Evolutionary conservation across 805 yeast genomes (phyloP).

Genomic region (Pichia cabralensis): DNA sequence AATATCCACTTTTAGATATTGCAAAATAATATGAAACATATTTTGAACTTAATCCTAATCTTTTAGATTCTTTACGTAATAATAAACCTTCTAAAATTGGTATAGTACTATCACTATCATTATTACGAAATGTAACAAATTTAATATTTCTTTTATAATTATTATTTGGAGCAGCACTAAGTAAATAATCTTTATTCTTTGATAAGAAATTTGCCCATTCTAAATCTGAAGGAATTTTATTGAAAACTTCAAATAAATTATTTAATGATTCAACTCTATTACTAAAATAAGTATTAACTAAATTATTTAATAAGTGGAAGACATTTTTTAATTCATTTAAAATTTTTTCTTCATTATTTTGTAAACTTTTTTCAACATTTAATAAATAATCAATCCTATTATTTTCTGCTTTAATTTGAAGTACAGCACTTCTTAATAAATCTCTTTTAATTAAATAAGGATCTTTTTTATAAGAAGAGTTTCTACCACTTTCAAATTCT

Average conservation of each 20-base stretch:
- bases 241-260: conserved; percentile 24
- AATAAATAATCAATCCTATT: conserved; percentile 34
- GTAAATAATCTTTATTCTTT: conserved; percentile 25
- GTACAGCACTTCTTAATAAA: conserved; percentile 27
- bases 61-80: conserved; percentile 34
- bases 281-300: conserved; percentile 24
- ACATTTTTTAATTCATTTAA: conserved; percentile 32
- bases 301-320: conserved; percentile 22
- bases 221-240: conserved; percentile 26
- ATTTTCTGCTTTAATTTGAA: conserved; percentile 38
- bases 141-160: conserved; percentile 28
- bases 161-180: conserved; percentile 16
- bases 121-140: conserved; percentile 29
- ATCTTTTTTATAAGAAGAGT: conserved; percentile 26
- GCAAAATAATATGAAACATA: conserved; percentile 38
- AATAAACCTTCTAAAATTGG: conserved; percentile 41
- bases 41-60: conserved; percentile 26
- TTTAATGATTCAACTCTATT: conserved; percentile 21
- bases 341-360: conserved; percentile 34
- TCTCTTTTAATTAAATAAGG: conserved; percentile 36
- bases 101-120: conserved; percentile 28
- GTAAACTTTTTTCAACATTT: conserved; percentile 31
- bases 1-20: conserved; percentile 33
- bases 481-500: conserved; percentile 11
- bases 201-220: conserved; percentile 37